Base-by-base conservation (phyloP, 768 basidiomycete genomes). In the Pholiota conissans region DNA sequence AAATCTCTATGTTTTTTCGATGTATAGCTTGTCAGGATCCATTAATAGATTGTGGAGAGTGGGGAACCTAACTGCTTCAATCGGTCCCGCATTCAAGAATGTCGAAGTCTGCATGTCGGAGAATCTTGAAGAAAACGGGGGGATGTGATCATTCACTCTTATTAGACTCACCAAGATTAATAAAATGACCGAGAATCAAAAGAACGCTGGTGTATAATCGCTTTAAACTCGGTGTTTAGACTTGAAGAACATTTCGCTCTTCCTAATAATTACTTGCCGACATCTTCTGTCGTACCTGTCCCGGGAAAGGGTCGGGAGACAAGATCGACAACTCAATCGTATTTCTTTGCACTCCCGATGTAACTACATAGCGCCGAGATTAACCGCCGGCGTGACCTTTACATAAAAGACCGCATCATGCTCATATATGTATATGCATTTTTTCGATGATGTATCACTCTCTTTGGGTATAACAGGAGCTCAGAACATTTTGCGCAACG, bases 181-280 rank as follows among this genome's bases (percentile, higher is more conserved):
- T 14, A 39, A 39, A 39, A 39, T 39, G 37, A 39, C 37, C 37
- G n/a, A 18, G 16, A 39, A 39, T 39, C 20, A 18, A 39, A 14
- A n/a, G 37, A 39, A n/a, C 37, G 20, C 37, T 8, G 50, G 50
- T 52, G 34, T 7, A 14, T 52, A 52, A 52, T 52, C 50, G 50
- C 50, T 52, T 20, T 52, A 52, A 35, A 26, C 50, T 52, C 50
- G 50, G 49, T 13, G n/a, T 11, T n/a, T 27, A 9, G 11, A 22
- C 34, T 26, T 24, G 50, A 35, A 18, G 37, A 39, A 18, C 20
- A 18, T 39, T 6, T 18, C 37, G 16, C 20, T 39, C 37, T n/a
- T n/a, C n/a, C n/a, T n/a, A n/a, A n/a, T n/a, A n/a, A n/a, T n/a
- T n/a, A n/a, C n/a, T n/a, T n/a, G 37, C 10, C 16, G 37, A 39